These are phyloP conservation scores for Metarhizium rileyi DNA, from an alignment of 2,329 filamentous ascomycete species.

Conservation along the genomic window DNA sequence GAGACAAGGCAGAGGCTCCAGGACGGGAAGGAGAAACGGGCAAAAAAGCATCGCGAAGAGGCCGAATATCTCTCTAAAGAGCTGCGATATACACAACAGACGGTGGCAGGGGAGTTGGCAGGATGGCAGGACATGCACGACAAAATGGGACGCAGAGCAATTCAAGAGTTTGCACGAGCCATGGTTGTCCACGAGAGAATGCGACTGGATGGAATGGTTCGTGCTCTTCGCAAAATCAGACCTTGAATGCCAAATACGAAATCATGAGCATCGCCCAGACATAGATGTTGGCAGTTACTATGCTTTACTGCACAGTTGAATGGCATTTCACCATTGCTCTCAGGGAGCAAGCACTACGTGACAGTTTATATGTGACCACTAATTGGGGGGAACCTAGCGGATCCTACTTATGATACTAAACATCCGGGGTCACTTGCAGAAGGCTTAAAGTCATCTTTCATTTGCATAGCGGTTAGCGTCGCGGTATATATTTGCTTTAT, in stretches of 20 bases:
- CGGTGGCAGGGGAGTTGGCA: constrained; percentile 82
- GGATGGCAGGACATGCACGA: constrained; percentile 90
- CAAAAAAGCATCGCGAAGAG: constrained; percentile 59
- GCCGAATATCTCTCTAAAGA: constrained; percentile 68
- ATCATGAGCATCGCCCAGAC: not conserved
- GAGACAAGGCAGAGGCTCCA: constrained; percentile 76
- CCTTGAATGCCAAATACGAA: not conserved
- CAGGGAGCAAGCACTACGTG: too few species aligned
- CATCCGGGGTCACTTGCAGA: not conserved
- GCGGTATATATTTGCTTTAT: not conserved
- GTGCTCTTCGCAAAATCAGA: constrained; percentile 59
- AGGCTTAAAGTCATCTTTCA: not conserved
- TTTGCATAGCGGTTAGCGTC: constrained; percentile 1
- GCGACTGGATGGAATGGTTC: constrained; percentile 67
- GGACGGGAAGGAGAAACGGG: constrained; percentile 76
- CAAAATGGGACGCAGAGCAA: constrained; percentile 61
- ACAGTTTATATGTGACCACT: too few species aligned
- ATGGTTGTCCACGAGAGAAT: constrained; percentile 76
- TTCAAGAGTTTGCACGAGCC: constrained; percentile 64
- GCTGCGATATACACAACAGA: constrained; percentile 83
- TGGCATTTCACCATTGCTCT: too few species aligned
- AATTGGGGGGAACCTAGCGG: too few species aligned
- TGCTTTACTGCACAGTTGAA: not conserved
- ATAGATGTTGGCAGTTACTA: not conserved
- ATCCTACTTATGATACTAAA: not conserved